A percentile compares a stretch with the other conserved stretches of the same genome.
Conservation (phyloP, 805 yeast species). For the Pichia scutulata region DNA sequence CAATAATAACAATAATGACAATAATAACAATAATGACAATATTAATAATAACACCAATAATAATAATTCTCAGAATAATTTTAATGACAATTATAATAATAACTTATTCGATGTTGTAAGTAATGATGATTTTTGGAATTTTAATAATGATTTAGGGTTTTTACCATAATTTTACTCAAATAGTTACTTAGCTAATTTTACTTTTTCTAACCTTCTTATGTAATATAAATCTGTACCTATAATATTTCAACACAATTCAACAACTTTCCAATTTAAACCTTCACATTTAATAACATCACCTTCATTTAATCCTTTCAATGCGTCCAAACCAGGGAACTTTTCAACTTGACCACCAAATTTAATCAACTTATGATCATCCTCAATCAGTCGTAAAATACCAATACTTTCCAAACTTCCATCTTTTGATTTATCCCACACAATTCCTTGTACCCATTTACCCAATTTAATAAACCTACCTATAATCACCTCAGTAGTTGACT, state of each 20-base stretch:
- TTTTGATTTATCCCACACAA: conserved; percentile 27
- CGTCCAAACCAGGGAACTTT: conserved; percentile 8
- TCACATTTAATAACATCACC: conserved; percentile 11
- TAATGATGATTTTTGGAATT: conserved; percentile 41
- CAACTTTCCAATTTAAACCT: conserved; percentile 10
- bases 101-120: conserved; percentile 13
- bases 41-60: not conserved
- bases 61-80: not conserved
- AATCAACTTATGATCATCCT: conserved; percentile 10
- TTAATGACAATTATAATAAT: conserved; percentile 6
- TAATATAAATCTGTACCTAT: too few species aligned
- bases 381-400: conserved; percentile 13
- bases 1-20: not conserved
- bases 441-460: conserved; percentile 48
- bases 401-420: conserved; percentile 15
- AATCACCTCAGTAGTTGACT: conserved; percentile 17
- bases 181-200: too few species aligned
- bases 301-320: not conserved
- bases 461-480: conserved; percentile 38
- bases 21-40: not conserved
- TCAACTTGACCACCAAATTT: conserved; percentile 14
- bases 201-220: too few species aligned
- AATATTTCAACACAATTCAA: not conserved
- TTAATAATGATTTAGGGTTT: conserved; percentile 42
- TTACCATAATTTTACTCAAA: too few species aligned